Base-by-base conservation (phyloP, 2,329 filamentous ascomycete genomes). In the Sporothrix inflata region DNA sequence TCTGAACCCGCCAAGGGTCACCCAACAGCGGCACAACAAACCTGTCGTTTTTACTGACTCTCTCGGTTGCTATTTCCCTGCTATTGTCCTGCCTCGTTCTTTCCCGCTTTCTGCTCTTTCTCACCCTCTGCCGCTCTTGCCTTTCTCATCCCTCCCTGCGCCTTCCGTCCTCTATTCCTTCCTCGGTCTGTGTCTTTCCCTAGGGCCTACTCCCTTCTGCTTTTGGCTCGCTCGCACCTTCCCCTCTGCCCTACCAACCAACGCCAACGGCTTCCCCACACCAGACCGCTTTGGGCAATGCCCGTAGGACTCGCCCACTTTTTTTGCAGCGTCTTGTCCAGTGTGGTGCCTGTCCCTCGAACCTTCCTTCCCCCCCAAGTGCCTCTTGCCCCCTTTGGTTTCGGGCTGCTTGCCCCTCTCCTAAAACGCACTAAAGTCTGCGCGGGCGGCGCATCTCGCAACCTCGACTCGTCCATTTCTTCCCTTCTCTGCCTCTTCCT, bases 241-340 rank as follows among this genome's bases (percentile, higher is more conserved):
- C 45, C 55, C 65, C 45, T 55, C 71, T 47, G 21, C 72, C 65
- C 66, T 27, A 53, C 38, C 47, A 47, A 45, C 40, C 53, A 38
- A 38, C 72, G 19, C 53, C 70, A 69, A 71, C 71, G 51, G 72
- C 63, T 72, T 74, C 73, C 70, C 73, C 73, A 74, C 74, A 74
- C 73, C 63, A 73, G 34, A 49, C 71, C 53, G 55, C 40, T 71
- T 73, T 65, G 14, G 68, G 72, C 57, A 42, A 65, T 27, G 21
- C n/a, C 34, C 40, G 45, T 49, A n/a, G 47, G 11, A 57, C 49
- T 71, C 42, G 68, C 67, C 72, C 21, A 66, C 49, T 51, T 38
- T 71, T 38, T 40, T 38, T 40, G 19, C 30, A 40, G 16, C 27
- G 34, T 61, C 34, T 40, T n/a, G 34, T 42, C 57, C 57, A 63